phyloP scores from a whole-genome alignment of 495 filamentous ascomycete species.

The Trichoderma reesei region DNA sequence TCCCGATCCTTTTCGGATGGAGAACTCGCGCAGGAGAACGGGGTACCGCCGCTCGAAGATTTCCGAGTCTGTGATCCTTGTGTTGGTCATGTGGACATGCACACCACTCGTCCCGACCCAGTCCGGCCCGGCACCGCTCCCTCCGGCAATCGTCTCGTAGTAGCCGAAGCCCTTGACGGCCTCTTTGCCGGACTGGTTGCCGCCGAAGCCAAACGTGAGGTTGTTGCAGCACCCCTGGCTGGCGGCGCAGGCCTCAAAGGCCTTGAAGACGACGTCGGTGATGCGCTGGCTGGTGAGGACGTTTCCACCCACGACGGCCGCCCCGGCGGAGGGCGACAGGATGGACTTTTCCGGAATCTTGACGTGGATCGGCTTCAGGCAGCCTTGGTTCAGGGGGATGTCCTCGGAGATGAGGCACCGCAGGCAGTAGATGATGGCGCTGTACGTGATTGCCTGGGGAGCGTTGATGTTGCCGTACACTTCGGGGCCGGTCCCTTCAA shows the following conservation, averaged over 20 bases:
- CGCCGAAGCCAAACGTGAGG: slow-evolving; percentile 73
- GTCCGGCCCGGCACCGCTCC: slow-evolving; percentile 72
- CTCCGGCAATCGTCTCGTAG: slow-evolving; percentile 95
- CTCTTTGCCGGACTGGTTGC: slow-evolving; percentile 54
- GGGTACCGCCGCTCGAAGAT: slow-evolving; percentile 95
- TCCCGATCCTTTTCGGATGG: slow-evolving; percentile 56
- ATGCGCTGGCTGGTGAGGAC: slow-evolving; percentile 86
- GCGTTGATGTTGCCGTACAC: slow-evolving; percentile 95
- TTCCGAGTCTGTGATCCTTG: slow-evolving; percentile 89
- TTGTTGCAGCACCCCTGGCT: slow-evolving; percentile 93
- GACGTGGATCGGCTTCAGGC: slow-evolving; percentile 78
- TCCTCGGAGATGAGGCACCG: slow-evolving; percentile 87
- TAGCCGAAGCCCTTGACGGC: slow-evolving; percentile 79
- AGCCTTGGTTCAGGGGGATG: slow-evolving; percentile 95
- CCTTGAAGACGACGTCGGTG: slow-evolving; percentile 86
- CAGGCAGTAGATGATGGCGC: slow-evolving; percentile 93
- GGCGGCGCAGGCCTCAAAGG: slow-evolving; percentile 84
- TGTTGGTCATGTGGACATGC: slow-evolving; percentile 99
- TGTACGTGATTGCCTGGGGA: slow-evolving; percentile 87
- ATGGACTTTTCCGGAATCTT: slow-evolving; percentile 74
- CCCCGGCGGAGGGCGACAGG: slow-evolving; percentile 74
- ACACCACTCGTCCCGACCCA: slow-evolving; percentile 90
- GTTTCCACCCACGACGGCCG: slow-evolving; percentile 93
- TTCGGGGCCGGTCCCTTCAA: slow-evolving; percentile 80
- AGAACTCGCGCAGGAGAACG: slow-evolving; percentile 75